Percentiles rank a stretch among this genome's conserved stretches.
Conservation (phyloP, 75 land plant species). For the Isoetes taiwanensis region DNA sequence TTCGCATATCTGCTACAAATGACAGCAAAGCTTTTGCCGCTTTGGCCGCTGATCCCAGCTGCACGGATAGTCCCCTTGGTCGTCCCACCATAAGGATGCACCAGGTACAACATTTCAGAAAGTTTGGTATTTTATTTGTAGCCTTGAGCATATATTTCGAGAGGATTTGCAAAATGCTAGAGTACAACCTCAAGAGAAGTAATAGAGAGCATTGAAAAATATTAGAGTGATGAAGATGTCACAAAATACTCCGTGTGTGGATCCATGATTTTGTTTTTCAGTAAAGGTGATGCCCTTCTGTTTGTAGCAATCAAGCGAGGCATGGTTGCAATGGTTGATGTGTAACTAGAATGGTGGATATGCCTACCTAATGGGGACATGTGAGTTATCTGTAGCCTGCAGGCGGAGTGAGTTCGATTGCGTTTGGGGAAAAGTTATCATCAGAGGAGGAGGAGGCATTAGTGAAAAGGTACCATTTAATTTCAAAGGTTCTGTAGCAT, state of each 20-base stretch:
- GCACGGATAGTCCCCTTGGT: neutral
- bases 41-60: conserved; percentile 15
- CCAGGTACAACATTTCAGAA: conserved; percentile 19
- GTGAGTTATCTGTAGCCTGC: conserved; percentile 36
- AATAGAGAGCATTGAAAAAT: neutral
- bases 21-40: conserved; percentile 14
- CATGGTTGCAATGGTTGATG: neutral
- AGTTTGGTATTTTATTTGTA: too few relatives aligned
- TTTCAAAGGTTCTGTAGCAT: neutral
- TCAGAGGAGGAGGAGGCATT: conserved; percentile 32
- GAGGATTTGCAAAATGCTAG: too few relatives aligned
- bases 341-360: neutral
- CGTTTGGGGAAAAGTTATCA: conserved; percentile 32
- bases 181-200: too few relatives aligned
- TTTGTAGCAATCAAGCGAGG: neutral
- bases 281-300: neutral
- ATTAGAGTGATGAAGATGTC: neutral
- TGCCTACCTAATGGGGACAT: neutral
- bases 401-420: conserved; percentile 28
- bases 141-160: too few relatives aligned
- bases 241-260: neutral
- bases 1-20: conserved; percentile 12
- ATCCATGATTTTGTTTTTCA: neutral
- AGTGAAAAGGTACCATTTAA: conserved; percentile 19
- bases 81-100: conserved; percentile 27